phyloP scores from a whole-genome alignment of 2,329 filamentous ascomycete genomes.

The Aspergillus ibericus region DNA sequence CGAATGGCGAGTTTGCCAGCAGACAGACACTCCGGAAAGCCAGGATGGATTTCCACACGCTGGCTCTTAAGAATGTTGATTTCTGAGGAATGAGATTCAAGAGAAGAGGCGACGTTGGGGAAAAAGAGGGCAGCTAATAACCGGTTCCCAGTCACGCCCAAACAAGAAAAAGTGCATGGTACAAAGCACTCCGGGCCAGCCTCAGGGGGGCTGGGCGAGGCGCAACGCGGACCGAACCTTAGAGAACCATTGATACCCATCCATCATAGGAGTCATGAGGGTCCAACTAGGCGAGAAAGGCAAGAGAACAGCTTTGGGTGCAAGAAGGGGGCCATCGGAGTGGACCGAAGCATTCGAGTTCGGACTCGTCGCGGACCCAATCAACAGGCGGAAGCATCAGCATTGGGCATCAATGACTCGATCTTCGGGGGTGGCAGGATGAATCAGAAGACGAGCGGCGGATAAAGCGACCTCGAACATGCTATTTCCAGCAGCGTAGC shows the following conservation, averaged over 20 bases:
- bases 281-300: slow-evolving; percentile 15
- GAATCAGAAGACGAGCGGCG: slow-evolving; percentile 11
- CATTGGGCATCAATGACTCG: slow-evolving; percentile 29
- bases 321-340: slow-evolving; percentile 12
- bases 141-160: slow-evolving; percentile 19
- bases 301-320: slow-evolving; percentile 15
- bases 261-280: slow-evolving; percentile 7
- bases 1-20: slow-evolving; percentile 21
- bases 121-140: slow-evolving; percentile 22
- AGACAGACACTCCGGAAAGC: slow-evolving; percentile 31
- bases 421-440: slow-evolving; percentile 18
- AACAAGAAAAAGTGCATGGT: slow-evolving; percentile 16
- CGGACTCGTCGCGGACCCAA: slow-evolving; percentile 12
- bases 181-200: slow-evolving; percentile 18
- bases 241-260: slow-evolving; percentile 25
- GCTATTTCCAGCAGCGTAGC: slow-evolving; percentile 9
- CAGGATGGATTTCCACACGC: slow-evolving; percentile 24
- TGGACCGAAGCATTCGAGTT: slow-evolving; percentile 14
- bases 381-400: slow-evolving; percentile 8
- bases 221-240: slow-evolving; percentile 27
- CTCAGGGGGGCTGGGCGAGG: slow-evolving; percentile 21
- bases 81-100: slow-evolving; percentile 18
- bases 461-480: slow-evolving; percentile 2
- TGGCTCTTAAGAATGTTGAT: slow-evolving; percentile 17
- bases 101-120: slow-evolving; percentile 10